phyloP scores from a whole-genome alignment of 208 protist species.

The Trypanosoma cruzi region DNA sequence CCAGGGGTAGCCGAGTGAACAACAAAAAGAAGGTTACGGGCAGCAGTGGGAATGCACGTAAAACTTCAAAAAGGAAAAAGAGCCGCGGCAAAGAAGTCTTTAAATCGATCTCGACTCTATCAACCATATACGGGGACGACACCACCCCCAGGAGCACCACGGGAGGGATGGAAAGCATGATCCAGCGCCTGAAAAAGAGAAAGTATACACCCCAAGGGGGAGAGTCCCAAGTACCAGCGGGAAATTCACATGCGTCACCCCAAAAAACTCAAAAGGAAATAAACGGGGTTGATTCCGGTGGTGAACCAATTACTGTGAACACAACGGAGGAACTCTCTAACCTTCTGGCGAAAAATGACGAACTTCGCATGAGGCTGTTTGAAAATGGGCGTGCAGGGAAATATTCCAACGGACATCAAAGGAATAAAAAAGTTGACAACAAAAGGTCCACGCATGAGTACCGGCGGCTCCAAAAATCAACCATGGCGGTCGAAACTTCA shows the following conservation, averaged over 20 bases:
- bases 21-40: neutral
- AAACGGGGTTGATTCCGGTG: neutral
- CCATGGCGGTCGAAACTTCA: constrained; percentile 31
- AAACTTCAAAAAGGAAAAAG: neutral
- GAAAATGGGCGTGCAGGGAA: constrained; percentile 9
- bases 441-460: neutral
- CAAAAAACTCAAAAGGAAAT: neutral
- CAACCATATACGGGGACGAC: neutral
- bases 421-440: neutral
- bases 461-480: constrained; percentile 2
- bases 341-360: constrained; percentile 25
- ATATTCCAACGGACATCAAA: neutral
- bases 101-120: neutral
- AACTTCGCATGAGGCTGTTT: constrained; percentile 21
- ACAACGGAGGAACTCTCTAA: constrained; percentile 27
- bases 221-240: too few species aligned
- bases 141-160: neutral
- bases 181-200: neutral
- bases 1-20: neutral
- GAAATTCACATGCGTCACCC: neutral
- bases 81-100: neutral
- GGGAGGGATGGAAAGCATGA: neutral
- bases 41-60: too few species aligned
- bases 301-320: constrained; percentile 8
- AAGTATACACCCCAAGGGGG: too few species aligned